Conservation (phyloP, 1,139 yeast genomes). For the Wickerhamomyces sp. region DNA sequence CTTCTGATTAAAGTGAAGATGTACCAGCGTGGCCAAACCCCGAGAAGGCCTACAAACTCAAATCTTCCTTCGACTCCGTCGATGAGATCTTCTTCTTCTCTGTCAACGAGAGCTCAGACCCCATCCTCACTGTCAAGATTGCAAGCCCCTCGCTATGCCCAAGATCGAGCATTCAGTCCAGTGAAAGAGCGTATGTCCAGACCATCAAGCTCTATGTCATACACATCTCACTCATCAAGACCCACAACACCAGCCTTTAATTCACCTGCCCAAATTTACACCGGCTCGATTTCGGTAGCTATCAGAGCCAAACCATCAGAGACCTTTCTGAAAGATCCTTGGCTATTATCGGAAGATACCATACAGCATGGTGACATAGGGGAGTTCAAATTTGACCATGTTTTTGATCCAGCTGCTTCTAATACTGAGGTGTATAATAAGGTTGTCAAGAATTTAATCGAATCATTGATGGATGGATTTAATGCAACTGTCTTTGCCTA, state of each 20-base stretch:
- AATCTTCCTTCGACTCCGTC: conserved; percentile 5
- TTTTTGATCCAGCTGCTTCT: conserved; percentile 50
- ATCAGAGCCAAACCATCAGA: conserved; percentile 32
- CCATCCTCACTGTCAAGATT: conserved; percentile 5
- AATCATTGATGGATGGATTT: conserved; percentile 69
- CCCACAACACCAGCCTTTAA: conserved; percentile 12
- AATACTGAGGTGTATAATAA: conserved; percentile 60
- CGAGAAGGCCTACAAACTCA: conserved; percentile 3
- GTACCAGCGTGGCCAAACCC: conserved; percentile 8
- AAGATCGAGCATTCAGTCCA: conserved; percentile 1
- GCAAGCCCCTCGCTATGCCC: background rate
- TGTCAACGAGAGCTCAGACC: conserved; percentile 4
- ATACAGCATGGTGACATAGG: conserved; percentile 50
- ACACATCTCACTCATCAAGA: conserved; percentile 3
- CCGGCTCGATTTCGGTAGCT: conserved; percentile 33
- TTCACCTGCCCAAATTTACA: conserved; percentile 24
- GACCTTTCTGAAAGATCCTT: conserved; percentile 25
- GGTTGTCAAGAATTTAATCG: conserved; percentile 59
- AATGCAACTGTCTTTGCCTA: conserved; percentile 91
- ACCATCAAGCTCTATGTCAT: conserved; percentile 1
- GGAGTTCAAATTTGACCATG: conserved; percentile 71
- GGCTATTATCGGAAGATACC: conserved; percentile 38
- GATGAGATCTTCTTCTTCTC: conserved; percentile 5
- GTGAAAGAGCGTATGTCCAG: background rate
- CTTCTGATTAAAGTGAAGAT: too few relatives aligned